Conservation (phyloP, 2,329 filamentous ascomycete species). For the Tolypocladium tundrense region DNA sequence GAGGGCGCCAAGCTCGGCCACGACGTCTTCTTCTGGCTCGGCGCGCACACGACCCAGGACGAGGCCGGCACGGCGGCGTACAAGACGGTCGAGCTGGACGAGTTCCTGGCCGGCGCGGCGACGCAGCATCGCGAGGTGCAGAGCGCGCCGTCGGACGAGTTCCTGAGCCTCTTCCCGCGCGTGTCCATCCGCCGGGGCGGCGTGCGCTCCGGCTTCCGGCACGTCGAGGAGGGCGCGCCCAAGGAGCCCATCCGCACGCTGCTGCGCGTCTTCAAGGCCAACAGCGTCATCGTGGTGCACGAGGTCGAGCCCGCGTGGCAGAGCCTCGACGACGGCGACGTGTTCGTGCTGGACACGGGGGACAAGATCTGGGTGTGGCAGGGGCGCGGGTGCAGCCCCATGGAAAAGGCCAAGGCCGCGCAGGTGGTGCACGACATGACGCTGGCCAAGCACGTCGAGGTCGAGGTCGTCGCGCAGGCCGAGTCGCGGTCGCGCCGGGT, state of each 20-base stretch:
- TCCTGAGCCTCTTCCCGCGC: constrained; percentile 49
- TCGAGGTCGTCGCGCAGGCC: constrained; percentile 53
- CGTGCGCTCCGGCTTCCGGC: constrained; percentile 50
- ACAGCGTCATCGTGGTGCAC: constrained; percentile 44
- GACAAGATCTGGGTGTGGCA: constrained; percentile 64
- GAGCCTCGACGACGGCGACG: constrained; percentile 55
- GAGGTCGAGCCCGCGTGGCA: constrained; percentile 53
- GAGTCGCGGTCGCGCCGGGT: constrained; percentile 46
- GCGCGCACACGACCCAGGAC: constrained; percentile 54
- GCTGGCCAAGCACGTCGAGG: constrained; percentile 51
- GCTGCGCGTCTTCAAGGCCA: constrained; percentile 51
- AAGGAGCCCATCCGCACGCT: constrained; percentile 37
- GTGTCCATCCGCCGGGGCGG: constrained; percentile 52
- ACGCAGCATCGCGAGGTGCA: constrained; percentile 58
- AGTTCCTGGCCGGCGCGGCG: constrained; percentile 51
- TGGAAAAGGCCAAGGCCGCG: constrained; percentile 60
- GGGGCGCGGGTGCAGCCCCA: constrained; percentile 52
- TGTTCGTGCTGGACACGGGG: constrained; percentile 53
- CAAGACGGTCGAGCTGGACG: constrained; percentile 61
- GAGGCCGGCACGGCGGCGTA: constrained; percentile 60
- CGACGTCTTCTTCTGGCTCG: constrained; percentile 63
- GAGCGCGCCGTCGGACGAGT: constrained; percentile 45
- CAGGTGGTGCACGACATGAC: constrained; percentile 58
- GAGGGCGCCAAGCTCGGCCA: constrained; percentile 38
- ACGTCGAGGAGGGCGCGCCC: constrained; percentile 39